Conservation (phyloP, 2,329 filamentous ascomycete genomes). For the Boeremia lycopersici region DNA sequence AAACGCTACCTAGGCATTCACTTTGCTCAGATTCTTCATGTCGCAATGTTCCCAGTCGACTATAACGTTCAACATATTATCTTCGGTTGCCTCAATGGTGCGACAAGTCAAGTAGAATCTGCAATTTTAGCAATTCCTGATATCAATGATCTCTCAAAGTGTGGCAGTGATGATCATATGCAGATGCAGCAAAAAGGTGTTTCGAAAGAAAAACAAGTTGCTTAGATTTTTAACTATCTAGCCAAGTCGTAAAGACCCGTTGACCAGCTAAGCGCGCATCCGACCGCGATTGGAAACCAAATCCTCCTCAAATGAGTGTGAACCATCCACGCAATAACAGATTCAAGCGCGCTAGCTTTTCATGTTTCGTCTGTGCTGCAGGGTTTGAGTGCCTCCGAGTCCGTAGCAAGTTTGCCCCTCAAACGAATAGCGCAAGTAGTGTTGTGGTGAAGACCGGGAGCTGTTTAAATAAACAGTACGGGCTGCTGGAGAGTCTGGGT, state of each 20-base stretch:
- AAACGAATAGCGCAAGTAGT: background rate
- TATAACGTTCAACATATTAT: constrained; percentile 32
- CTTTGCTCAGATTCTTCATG: constrained; percentile 48
- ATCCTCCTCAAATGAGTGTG: background rate
- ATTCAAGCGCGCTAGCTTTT: background rate
- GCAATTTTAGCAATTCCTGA: too few relatives aligned
- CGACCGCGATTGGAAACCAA: background rate
- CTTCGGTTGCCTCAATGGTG: constrained; percentile 45
- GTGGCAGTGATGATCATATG: background rate
- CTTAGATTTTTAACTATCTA: background rate
- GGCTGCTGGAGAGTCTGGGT: background rate
- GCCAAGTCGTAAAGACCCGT: background rate
- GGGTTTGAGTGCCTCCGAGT: background rate
- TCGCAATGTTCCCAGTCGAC: constrained; percentile 54
- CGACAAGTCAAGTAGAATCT: too few relatives aligned
- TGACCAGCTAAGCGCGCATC: background rate
- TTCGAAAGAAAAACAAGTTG: background rate
- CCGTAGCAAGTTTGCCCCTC: background rate
- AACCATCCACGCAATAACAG: background rate
- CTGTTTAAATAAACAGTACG: background rate
- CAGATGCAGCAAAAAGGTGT: too few relatives aligned
- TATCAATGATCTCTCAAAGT: too few relatives aligned
- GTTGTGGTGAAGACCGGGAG: background rate
- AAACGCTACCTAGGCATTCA: constrained; percentile 43
- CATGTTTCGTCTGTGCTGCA: background rate